Base-by-base conservation (phyloP, 129 eudicot species). In the Flaveria sonorensis region DNA sequence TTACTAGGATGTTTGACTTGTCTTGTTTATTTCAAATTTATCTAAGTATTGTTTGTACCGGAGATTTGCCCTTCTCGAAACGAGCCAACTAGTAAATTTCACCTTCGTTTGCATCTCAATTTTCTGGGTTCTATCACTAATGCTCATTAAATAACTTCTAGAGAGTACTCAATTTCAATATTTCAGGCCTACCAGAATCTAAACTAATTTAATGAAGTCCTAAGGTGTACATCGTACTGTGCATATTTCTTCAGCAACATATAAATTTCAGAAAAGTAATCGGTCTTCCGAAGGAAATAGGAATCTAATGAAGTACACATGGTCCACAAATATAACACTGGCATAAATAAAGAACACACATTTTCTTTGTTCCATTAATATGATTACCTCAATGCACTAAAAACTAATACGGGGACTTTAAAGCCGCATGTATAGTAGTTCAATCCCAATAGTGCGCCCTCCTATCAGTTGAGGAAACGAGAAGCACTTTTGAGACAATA, bases 261-360 rank as follows among this genome's bases (percentile, higher is more conserved):
- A 30, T 52, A 51, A 71, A 50, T 10, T 71, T 10, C 23, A 32
- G 30, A 32, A 52, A 18, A 61, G 13, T 5, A 61, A 61, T 61
- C 39, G 13, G 42, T 11, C 9, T 3, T 39, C 52, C 53, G 19
- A 26, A 18, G 0, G 7, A 32, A 32, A 32, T 65, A 36, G 70
- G 24, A 39, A 65, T 65, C 48, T 32, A 65, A 65, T 65, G 47
- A 65, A 36, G 48, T 65, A 16, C 47, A 16, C 14, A 65, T 65
- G 48, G 48, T 14, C 24, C 70, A 66, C 26, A n/a, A 36, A 10
- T 50, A 47, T 23, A 48, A 45, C 23, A 10, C 21, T 47, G 2
- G 10, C 43, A 13, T 50, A 8, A 16, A 70, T 7, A 63, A 23
- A 66, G 15, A 1, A 8, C 7, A 9, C 4, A n/a, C 70, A 16